These are phyloP conservation scores for Arachis stenosperma DNA, from an alignment of 306 rosid species.

Conservation along the genomic window DNA sequence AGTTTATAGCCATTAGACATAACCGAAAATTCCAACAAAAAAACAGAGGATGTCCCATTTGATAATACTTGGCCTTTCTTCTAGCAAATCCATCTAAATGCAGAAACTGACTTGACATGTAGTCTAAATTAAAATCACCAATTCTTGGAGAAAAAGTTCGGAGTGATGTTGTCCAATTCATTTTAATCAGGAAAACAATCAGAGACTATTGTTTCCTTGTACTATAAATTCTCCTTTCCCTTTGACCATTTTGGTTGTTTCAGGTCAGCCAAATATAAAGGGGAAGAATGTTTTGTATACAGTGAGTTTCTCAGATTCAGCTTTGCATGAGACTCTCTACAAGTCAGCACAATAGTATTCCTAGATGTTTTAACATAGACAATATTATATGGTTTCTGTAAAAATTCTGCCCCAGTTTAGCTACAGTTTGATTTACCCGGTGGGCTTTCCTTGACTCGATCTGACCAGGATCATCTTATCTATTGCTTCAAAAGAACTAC, in stretches of 20 bases:
- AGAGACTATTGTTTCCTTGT: slow-evolving; percentile 11
- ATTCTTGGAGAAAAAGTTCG: background rate
- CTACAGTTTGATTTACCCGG: slow-evolving; percentile 17
- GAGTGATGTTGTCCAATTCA: slow-evolving; percentile 7
- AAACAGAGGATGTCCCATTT: background rate
- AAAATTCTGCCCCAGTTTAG: slow-evolving; percentile 26
- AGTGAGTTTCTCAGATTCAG: slow-evolving; percentile 21
- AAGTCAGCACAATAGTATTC: slow-evolving; percentile 12
- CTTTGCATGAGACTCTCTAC: background rate
- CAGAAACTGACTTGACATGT: background rate
- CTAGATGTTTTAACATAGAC: slow-evolving; percentile 6
- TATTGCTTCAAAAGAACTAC: slow-evolving; percentile 20
- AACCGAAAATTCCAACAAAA: slow-evolving; percentile 13
- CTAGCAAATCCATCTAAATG: slow-evolving; percentile 5
- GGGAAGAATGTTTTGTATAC: background rate
- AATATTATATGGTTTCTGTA: background rate
- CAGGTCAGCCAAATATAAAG: slow-evolving; percentile 24
- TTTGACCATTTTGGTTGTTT: slow-evolving; percentile 1
- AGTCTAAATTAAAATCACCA: background rate
- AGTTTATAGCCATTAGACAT: slow-evolving; percentile 6
- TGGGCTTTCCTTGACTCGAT: slow-evolving; percentile 11
- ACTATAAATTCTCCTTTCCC: background rate
- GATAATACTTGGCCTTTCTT: slow-evolving; percentile 5
- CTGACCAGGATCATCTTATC: slow-evolving; percentile 20
- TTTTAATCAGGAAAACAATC: slow-evolving; percentile 15